A percentile compares a stretch with the other conserved stretches of the same genome.
Evolutionary conservation across 2,329 filamentous ascomycete genomes (phyloP).

Genomic region (Hypoxylon sp.): DNA sequence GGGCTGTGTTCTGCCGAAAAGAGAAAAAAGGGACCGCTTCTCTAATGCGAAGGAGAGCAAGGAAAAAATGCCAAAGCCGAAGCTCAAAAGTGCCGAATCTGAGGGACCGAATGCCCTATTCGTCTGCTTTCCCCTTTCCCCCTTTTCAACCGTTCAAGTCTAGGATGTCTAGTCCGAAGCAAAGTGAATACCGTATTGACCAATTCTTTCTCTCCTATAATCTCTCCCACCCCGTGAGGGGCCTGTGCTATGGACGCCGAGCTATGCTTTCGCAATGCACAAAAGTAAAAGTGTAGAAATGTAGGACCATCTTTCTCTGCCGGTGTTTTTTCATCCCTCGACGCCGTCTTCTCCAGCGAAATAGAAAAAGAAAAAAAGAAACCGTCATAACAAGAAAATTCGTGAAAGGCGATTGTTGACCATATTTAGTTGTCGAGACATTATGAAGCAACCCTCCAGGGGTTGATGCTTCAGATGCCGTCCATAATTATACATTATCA

Average conservation of each 20-base stretch:
- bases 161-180: slow-evolving; percentile 14
- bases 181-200: background rate
- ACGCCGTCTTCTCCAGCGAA: slow-evolving; percentile 1
- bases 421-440: background rate
- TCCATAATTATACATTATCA: slow-evolving; percentile 22
- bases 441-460: background rate
- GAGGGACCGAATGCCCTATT: slow-evolving; percentile 8
- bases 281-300: slow-evolving; percentile 19
- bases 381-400: slow-evolving; percentile 31
- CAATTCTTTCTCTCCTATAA: background rate
- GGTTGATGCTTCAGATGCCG: background rate
- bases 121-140: slow-evolving; percentile 1
- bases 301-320: background rate
- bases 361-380: slow-evolving; percentile 4
- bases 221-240: slow-evolving; percentile 30
- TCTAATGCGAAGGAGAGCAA: slow-evolving; percentile 5
- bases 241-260: slow-evolving; percentile 23
- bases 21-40: background rate
- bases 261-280: slow-evolving; percentile 32
- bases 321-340: slow-evolving; percentile 1
- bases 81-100: slow-evolving; percentile 20
- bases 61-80: slow-evolving; percentile 7
- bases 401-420: slow-evolving; percentile 11
- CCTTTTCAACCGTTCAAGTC: background rate
- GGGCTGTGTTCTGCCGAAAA: background rate